Evolutionary conservation across 257 asterid genomes (phyloP).

Genomic region (Lavandula angustifolia): DNA sequence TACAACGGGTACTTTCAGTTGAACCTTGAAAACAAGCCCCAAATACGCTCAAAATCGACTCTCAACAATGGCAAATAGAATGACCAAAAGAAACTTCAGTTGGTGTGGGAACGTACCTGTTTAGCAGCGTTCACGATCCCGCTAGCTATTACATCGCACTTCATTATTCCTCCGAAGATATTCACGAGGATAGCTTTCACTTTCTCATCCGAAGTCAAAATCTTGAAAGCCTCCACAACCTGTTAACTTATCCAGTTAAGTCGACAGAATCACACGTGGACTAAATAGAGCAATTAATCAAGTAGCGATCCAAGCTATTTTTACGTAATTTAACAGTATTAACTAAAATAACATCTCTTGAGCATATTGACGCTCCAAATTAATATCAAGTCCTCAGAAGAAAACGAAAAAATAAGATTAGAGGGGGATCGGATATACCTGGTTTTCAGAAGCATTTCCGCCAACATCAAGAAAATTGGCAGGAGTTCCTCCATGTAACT

Average conservation of each 20-base stretch:
- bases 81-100: no score
- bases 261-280: no score
- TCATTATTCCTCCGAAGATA: slow-evolving; percentile 99
- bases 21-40: slow-evolving; percentile 49
- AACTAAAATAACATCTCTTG: no score
- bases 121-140: slow-evolving; percentile 99
- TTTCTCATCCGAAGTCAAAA: slow-evolving; percentile 92
- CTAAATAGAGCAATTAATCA: no score
- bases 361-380: neutral
- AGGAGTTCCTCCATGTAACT: slow-evolving; percentile 97
- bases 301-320: no score
- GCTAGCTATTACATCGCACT: slow-evolving; percentile 95
- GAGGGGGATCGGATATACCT: slow-evolving; percentile 41
- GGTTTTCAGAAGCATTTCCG: slow-evolving; percentile 95
- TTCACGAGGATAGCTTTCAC: slow-evolving; percentile 96
- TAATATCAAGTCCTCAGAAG: slow-evolving; percentile 6
- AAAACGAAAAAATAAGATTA: slow-evolving; percentile 5
- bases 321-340: no score
- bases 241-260: slow-evolving; percentile 29
- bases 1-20: slow-evolving; percentile 85
- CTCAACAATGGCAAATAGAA: no score
- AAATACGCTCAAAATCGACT: slow-evolving; percentile 20
- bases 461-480: slow-evolving; percentile 99
- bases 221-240: slow-evolving; percentile 99
- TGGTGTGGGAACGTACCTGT: slow-evolving; percentile 41